These are phyloP conservation scores for Ophiostoma ulmi DNA, from an alignment of 2,329 filamentous ascomycete species.

Conservation along the genomic window DNA sequence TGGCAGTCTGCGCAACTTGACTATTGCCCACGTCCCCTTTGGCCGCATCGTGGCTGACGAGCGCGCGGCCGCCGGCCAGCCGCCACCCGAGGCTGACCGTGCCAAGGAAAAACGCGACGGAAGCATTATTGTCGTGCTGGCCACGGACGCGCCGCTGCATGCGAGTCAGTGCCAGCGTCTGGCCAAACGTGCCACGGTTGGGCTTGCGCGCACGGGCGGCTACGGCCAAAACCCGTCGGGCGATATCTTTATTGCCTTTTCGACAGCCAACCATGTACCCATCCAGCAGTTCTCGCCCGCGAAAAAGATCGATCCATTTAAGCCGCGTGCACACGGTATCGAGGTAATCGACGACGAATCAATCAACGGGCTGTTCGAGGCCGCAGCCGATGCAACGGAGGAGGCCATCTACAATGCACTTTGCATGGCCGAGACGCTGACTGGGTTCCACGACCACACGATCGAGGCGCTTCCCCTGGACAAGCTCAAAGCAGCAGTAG, in stretches of 20 bases:
- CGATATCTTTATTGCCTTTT: constrained; percentile 64
- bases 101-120: constrained; percentile 34
- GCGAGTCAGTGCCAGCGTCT: constrained; percentile 37
- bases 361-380: constrained; percentile 58
- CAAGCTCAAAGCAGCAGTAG: constrained; percentile 23
- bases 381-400: constrained; percentile 57
- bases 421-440: constrained; percentile 56
- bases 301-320: constrained; percentile 9
- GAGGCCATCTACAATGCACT: constrained; percentile 62
- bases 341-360: constrained; percentile 48
- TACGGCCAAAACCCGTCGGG: constrained; percentile 50
- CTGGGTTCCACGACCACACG: constrained; percentile 36
- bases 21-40: constrained; percentile 56
- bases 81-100: constrained; percentile 46
- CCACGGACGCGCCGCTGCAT: constrained; percentile 41
- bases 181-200: constrained; percentile 46
- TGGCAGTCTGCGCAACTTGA: constrained; percentile 51
- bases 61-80: constrained; percentile 26
- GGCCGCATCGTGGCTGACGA: constrained; percentile 52
- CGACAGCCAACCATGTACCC: constrained; percentile 51
- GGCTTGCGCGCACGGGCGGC: constrained; percentile 54
- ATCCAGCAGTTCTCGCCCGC: constrained; percentile 24
- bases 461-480: constrained; percentile 23
- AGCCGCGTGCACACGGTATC: constrained; percentile 15
- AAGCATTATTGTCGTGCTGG: constrained; percentile 56